These are phyloP conservation scores for Penicillium argentinense DNA, from an alignment of 495 filamentous ascomycete species.

Conservation along the genomic window DNA sequence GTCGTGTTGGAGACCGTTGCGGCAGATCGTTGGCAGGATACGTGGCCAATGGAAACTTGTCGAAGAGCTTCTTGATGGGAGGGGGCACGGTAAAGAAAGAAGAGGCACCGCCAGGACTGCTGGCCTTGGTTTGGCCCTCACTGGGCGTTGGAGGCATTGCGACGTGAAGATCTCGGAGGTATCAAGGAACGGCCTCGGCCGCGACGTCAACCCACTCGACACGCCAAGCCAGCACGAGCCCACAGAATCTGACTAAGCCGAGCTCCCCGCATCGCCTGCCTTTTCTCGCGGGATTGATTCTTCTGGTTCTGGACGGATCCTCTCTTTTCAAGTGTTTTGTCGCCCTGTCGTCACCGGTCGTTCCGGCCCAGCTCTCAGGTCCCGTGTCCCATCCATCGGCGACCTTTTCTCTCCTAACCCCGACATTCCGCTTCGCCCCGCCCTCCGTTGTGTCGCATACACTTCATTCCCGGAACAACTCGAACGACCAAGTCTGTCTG, in stretches of 20 bases:
- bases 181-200: neutral
- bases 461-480: neutral
- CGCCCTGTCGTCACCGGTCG: conserved; percentile 7
- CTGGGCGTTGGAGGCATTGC: conserved; percentile 37
- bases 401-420: neutral
- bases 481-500: too few relatives aligned
- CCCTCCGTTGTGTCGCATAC: neutral
- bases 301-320: neutral
- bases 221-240: conserved; percentile 8
- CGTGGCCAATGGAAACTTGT: conserved; percentile 72
- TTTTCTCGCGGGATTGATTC: conserved; percentile 5
- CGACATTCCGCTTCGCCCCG: conserved; percentile 2
- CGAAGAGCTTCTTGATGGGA: conserved; percentile 78
- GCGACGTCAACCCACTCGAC: neutral
- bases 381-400: neutral
- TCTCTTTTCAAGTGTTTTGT: neutral
- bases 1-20: conserved; percentile 51
- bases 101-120: conserved; percentile 20
- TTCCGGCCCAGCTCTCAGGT: neutral
- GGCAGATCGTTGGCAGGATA: conserved; percentile 82
- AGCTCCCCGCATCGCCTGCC: conserved; percentile 9
- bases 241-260: neutral
- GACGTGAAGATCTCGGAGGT: conserved; percentile 1
- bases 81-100: conserved; percentile 67
- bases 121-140: conserved; percentile 25